phyloP scores from a whole-genome alignment of 306 rosid genomes.

The Castanea crenata region DNA sequence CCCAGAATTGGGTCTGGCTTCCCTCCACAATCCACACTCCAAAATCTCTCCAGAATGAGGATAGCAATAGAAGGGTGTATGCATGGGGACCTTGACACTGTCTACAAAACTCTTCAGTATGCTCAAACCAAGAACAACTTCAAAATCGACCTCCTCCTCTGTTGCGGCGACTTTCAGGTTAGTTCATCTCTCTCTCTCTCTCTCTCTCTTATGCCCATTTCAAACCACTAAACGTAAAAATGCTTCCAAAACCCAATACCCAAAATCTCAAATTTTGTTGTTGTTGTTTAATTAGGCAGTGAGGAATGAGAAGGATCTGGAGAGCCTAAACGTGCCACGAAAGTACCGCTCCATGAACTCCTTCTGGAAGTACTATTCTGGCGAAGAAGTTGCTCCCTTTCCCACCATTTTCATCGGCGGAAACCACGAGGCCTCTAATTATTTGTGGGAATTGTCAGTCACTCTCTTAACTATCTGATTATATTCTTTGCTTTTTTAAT shows the following conservation, averaged over 20 bases:
- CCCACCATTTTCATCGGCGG: constrained; percentile 96
- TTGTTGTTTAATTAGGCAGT: constrained; percentile 51
- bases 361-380: constrained; percentile 96
- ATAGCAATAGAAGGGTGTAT: constrained; percentile 91
- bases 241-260: neutral
- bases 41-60: constrained; percentile 40
- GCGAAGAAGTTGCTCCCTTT: constrained; percentile 70
- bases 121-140: constrained; percentile 48
- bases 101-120: constrained; percentile 70
- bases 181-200: neutral
- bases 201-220: neutral
- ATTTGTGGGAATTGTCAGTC: constrained; percentile 90
- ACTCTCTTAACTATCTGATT: neutral
- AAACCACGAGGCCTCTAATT: constrained; percentile 94
- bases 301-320: constrained; percentile 74
- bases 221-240: neutral
- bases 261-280: neutral
- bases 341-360: constrained; percentile 67
- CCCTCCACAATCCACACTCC: neutral
- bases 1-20: neutral
- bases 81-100: constrained; percentile 93
- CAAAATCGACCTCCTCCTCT: constrained; percentile 89
- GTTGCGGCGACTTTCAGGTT: constrained; percentile 97
- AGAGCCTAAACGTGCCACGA: constrained; percentile 67
- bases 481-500: neutral